These are phyloP conservation scores for Colletotrichum musicola DNA, from an alignment of 2,329 filamentous ascomycete species.

Conservation along the genomic window DNA sequence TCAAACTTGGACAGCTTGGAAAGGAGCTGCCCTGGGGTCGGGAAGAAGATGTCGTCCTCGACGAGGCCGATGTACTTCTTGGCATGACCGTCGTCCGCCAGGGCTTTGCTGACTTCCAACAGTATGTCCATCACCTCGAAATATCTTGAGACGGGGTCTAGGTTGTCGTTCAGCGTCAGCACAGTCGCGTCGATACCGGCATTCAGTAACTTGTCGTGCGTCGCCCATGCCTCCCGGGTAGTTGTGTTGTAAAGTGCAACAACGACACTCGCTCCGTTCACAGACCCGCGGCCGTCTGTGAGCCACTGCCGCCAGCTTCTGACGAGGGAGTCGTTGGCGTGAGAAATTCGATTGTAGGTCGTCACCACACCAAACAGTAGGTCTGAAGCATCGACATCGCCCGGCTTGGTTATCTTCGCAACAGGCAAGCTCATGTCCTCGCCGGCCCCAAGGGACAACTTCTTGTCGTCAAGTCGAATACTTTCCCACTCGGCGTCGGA, in stretches of 20 bases:
- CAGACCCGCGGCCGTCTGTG: conserved; percentile 53
- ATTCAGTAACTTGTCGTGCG: conserved; percentile 41
- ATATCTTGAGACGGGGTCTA: conserved; percentile 52
- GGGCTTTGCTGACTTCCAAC: conserved; percentile 47
- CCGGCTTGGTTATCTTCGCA: conserved; percentile 46
- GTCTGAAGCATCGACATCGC: conserved; percentile 53
- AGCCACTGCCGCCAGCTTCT: conserved; percentile 61
- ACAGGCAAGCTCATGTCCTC: conserved; percentile 46
- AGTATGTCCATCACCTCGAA: conserved; percentile 53
- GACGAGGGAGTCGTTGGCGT: conserved; percentile 54
- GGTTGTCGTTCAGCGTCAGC: conserved; percentile 46
- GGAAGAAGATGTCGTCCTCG: conserved; percentile 62
- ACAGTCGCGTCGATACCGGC: conserved; percentile 43
- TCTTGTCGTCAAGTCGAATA: conserved; percentile 26
- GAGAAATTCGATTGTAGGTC: conserved; percentile 55
- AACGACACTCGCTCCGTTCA: conserved; percentile 59
- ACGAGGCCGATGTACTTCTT: conserved; percentile 59
- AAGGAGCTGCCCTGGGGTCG: conserved; percentile 55
- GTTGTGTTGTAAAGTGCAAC: conserved; percentile 56
- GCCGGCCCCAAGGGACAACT: not conserved
- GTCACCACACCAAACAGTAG: conserved; percentile 52
- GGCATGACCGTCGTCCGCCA: conserved; percentile 50
- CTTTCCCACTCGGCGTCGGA: conserved; percentile 3
- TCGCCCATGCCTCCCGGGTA: conserved; percentile 47
- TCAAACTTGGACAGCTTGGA: conserved; percentile 47